phyloP scores from a whole-genome alignment of 306 rosid genomes.

The Arachis stenosperma region DNA sequence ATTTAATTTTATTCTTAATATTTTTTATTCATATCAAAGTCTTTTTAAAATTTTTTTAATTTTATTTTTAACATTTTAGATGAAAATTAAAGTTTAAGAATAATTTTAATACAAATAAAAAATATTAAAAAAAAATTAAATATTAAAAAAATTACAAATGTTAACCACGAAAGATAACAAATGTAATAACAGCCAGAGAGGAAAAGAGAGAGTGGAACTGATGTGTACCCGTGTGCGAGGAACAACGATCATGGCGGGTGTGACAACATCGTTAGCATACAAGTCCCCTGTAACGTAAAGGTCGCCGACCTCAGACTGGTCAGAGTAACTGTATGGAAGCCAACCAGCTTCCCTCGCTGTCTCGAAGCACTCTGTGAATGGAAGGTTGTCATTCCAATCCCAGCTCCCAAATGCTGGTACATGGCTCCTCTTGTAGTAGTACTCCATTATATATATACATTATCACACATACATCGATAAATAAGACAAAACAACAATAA shows the following conservation, averaged over 20 bases:
- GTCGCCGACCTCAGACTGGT: constrained; percentile 59
- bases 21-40: no score
- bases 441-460: constrained; percentile 43
- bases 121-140: no score
- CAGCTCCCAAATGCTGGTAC: constrained; percentile 93
- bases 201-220: background rate
- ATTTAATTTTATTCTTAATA: no score
- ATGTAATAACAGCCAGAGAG: background rate
- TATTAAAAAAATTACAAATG: no score
- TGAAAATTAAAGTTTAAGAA: no score
- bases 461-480: constrained; percentile 2
- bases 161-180: no score
- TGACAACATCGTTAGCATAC: constrained; percentile 70
- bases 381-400: constrained; percentile 88
- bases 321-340: constrained; percentile 56
- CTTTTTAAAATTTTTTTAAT: no score
- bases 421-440: constrained; percentile 57
- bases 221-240: constrained; percentile 72
- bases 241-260: constrained; percentile 85
- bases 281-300: constrained; percentile 74
- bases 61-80: no score
- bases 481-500: no score
- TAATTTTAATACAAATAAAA: no score
- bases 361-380: constrained; percentile 89
- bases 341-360: constrained; percentile 68